Base-by-base conservation (phyloP, 305 asterid genomes). In the Fraxinus floribunda region DNA sequence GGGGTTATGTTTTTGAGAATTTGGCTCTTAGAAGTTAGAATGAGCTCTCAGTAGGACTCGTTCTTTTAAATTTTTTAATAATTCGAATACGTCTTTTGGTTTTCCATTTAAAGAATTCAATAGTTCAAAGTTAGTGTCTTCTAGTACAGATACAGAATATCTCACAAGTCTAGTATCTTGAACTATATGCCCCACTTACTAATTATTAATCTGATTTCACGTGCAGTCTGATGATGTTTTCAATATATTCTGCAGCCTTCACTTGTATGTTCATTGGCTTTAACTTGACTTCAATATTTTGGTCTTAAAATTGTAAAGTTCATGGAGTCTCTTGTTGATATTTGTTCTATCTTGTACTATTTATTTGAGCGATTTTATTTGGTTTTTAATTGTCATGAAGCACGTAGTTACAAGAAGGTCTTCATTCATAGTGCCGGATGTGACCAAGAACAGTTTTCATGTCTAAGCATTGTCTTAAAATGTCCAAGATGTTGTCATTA, bases 391-490 rank as follows among this genome's bases (percentile, higher is more conserved):
- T 70, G 44, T 70, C n/a, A 13, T 8, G 5, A 64, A 35, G 71
- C 57, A 70, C 15, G 26, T 41, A 68, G 74, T 16, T 60, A 44
- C n/a, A 36, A 24, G 84, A 38, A 11, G 41, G 15, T 49, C 18
- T 78, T 16, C 24, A 18, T 24, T 80, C 77, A 39, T 66, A 29
- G 75, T 11, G 3, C 57, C 7, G 75, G 35, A 18, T 39, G 26
- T 44, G 68, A 78, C 86, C 38, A 66, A 82, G 75, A 3, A 68
- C 22, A 55, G 72, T 34, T 39, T 77, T 1, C 3, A 29, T 78
- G 77, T 76, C 82, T 39, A 41, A 0, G 22, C 75, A 60, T 78
- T 57, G 77, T 62, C 72, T 75, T 39, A 60, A 44, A 16, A 77
- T 35, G 29, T 36, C 32, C 30, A 5, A 76, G 11, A 52, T 49